Evolutionary conservation across 345 rosid genomes (phyloP).

Genomic region (Rhizophora mangle): DNA sequence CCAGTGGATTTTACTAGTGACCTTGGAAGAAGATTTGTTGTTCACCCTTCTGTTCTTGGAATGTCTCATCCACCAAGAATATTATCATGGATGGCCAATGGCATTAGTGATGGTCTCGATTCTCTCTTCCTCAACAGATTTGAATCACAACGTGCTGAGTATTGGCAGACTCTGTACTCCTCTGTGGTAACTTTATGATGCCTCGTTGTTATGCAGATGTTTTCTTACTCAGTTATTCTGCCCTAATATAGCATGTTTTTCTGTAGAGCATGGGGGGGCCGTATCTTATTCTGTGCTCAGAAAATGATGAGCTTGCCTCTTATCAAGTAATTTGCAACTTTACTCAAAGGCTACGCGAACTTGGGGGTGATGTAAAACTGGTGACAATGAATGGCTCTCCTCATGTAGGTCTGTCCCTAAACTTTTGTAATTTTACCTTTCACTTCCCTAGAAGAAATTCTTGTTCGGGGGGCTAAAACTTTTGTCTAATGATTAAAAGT

Average conservation of each 20-base stretch:
- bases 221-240: not conserved
- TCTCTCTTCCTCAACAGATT: slow-evolving; percentile 76
- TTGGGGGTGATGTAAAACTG: slow-evolving; percentile 77
- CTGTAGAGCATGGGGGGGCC: slow-evolving; percentile 65
- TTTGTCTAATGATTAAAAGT: too few relatives aligned
- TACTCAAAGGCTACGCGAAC: slow-evolving; percentile 57
- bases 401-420: slow-evolving; percentile 71
- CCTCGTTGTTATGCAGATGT: not conserved
- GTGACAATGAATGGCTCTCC: slow-evolving; percentile 77
- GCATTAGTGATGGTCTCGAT: slow-evolving; percentile 75
- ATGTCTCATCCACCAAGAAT: slow-evolving; percentile 71
- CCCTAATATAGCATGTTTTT: not conserved
- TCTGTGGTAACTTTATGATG: slow-evolving; percentile 58
- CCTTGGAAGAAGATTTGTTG: slow-evolving; percentile 60
- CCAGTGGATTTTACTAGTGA: slow-evolving; percentile 91
- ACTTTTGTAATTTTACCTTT: not conserved
- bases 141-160: slow-evolving; percentile 87
- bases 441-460: too few relatives aligned
- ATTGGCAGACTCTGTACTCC: slow-evolving; percentile 90
- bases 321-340: slow-evolving; percentile 69
- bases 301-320: slow-evolving; percentile 78
- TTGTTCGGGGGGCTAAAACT: too few relatives aligned
- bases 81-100: slow-evolving; percentile 64
- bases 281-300: slow-evolving; percentile 79
- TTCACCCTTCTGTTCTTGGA: slow-evolving; percentile 69